Base-by-base conservation (phyloP, 768 basidiomycete genomes). In the Rhizopogon vesiculosus region DNA sequence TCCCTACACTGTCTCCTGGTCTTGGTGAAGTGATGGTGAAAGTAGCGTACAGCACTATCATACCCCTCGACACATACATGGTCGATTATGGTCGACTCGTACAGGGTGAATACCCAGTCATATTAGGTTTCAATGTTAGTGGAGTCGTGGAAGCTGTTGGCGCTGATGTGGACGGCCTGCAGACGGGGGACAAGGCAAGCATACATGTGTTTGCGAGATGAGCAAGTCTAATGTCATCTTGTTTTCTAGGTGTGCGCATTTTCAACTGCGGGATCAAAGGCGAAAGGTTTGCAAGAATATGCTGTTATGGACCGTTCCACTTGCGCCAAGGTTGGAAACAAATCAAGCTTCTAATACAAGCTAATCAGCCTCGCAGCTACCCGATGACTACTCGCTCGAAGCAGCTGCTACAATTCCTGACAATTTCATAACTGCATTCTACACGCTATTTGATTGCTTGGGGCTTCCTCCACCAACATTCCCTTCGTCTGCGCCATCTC, bases 401-500 rank as follows among this genome's bases (percentile, higher is more conserved):
- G 69, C 62, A 18, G 76, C 75, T 0, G 73, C 64, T 1, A 73
- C 73, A 2, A 66, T 76, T 46, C 74, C 77, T 12, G 76, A 76
- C 58, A 75, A 76, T 60, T 76, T 75, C 48, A 69, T 76, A 48
- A 73, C 71, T 19, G 69, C 74, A 2, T 76, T 73, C 55, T 72
- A 72, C 60, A 73, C 74, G 6, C 56, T 78, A 7, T 76, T 76
- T 59, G 70, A 69, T 44, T 39, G 72, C 41, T 63, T 80, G 15
- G 65, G 61, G 6, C 62, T 78, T 22, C 74, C 76, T 10, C 31
- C 67, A 8, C 45, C 63, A 1, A 61, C 64, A 3, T 71, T 74
- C 55, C 73, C 76, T 1, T 57, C 68, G 0, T 53, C 62, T 0
- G 55, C 56, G 0, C 29, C 69, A 19, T 73, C 76, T 13, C 66